Percentiles rank a stretch among this genome's conserved stretches.
These are phyloP conservation scores for Euptelea pleiosperma DNA, from an alignment of 164 flowering plant species.

Conservation along the genomic window DNA sequence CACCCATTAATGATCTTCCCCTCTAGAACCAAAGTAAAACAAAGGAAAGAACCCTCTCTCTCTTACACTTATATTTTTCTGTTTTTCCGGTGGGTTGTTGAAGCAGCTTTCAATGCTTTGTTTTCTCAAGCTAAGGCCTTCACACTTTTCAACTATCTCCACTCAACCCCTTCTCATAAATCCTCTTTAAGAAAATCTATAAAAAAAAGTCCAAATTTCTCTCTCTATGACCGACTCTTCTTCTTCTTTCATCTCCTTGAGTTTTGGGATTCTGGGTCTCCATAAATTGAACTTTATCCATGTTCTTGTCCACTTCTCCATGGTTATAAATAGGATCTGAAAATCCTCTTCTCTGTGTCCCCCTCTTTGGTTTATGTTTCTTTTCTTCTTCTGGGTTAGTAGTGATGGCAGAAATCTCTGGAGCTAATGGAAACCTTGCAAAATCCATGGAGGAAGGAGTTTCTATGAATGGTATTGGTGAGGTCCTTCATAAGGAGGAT, in stretches of 20 bases:
- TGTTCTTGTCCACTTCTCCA: not conserved
- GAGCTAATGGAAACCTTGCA: conserved; percentile 14
- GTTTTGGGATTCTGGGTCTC: too few relatives aligned
- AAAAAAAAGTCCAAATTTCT: too few relatives aligned
- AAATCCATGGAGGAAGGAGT: conserved; percentile 16
- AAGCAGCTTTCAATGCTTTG: conserved; percentile 17
- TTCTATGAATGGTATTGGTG: too few relatives aligned
- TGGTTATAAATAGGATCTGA: not conserved
- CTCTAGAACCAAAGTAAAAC: too few relatives aligned
- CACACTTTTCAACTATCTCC: conserved; percentile 18
- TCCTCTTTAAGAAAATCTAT: too few relatives aligned
- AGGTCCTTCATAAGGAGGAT: too few relatives aligned
- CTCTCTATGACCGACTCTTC: not conserved
- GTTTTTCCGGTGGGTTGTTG: conserved; percentile 23
- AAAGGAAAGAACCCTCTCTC: too few relatives aligned
- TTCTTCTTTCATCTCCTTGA: not conserved
- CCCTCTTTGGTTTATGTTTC: too few relatives aligned
- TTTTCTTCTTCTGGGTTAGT: not conserved
- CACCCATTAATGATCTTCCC: too few relatives aligned
- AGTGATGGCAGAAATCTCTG: conserved; percentile 28
- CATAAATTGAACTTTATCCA: conserved; percentile 11
- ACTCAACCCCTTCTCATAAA: not conserved
- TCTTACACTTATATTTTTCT: too few relatives aligned
- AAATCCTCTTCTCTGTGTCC: not conserved
- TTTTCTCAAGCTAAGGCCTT: not conserved